A percentile compares a stretch with the other conserved stretches of the same genome.
These are phyloP conservation scores for Cladosporium sphaerospermum DNA, from an alignment of 2,329 filamentous ascomycete species.

Conservation along the genomic window DNA sequence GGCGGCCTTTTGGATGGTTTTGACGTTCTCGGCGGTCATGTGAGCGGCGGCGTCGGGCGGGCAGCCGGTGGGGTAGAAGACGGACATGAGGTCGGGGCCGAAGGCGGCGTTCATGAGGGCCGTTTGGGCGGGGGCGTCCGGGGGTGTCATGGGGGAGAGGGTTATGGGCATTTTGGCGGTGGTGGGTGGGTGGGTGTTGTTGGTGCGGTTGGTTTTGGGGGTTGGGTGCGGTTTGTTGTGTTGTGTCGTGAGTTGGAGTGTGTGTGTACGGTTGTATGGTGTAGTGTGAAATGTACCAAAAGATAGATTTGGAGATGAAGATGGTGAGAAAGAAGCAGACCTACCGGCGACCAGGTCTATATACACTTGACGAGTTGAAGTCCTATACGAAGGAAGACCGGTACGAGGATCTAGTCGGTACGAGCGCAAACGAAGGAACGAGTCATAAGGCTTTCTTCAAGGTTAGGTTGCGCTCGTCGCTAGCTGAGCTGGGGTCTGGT, in stretches of 20 bases:
- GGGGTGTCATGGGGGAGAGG: conserved; percentile 21
- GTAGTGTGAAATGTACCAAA: not conserved
- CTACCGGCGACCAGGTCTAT: not conserved
- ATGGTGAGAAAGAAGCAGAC: not conserved
- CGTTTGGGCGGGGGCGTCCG: conserved; percentile 21
- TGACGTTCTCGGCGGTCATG: conserved; percentile 14
- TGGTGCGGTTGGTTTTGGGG: not conserved
- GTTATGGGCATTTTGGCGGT: conserved; percentile 23
- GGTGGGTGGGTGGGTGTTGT: not conserved
- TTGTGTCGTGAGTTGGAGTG: not conserved
- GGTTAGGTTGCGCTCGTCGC: no score
- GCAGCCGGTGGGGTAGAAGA: conserved; percentile 26
- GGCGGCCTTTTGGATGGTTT: conserved; percentile 10
- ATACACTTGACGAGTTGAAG: not conserved
- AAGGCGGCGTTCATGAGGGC: conserved; percentile 24
- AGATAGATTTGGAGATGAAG: not conserved
- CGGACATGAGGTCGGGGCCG: conserved; percentile 21
- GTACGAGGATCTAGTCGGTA: no score
- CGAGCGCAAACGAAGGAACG: no score
- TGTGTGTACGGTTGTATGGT: not conserved
- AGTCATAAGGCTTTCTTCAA: no score
- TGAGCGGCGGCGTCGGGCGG: no score
- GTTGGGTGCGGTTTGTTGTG: not conserved
- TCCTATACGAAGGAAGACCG: not conserved
- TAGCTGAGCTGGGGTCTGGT: no score